Base-by-base conservation (phyloP, 2,329 filamentous ascomycete species). In the Fusarium succisae region DNA sequence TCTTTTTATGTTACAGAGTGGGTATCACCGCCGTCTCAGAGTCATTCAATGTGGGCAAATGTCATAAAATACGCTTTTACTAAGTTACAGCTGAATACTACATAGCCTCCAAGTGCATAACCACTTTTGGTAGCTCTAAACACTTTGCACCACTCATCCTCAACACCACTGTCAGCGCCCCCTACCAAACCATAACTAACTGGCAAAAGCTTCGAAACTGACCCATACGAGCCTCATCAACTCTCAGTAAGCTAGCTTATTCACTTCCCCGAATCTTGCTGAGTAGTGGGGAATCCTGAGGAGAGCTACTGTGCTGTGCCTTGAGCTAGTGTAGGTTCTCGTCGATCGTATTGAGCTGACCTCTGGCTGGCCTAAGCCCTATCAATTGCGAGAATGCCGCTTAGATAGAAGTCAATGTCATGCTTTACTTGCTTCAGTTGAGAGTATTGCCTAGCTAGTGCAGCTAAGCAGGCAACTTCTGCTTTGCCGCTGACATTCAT, bases 221-320 rank as follows among this genome's bases (percentile, higher is more conserved):
- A 38, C 45, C 39, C 24, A 53, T 38, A 61, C 20, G 15, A 41
- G 51, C 24, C 26, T 30, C 35, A 55, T 30, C 35, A 55, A 41
- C 8, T 68, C 63, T 62, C 65, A 48, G 41, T 68, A 53, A 68
- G 47, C 54, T 26, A 45, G 54, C 47, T 68, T 68, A 54, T 35
- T 54, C 35, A 68, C 32, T 24, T 4, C 24, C n/a, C 63, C 56
- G 43, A 56, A 15, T 26, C 15, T 48, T n/a, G 22, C 32, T 39
- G 53, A 54, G 47, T 50, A 35, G 55, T 22, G 59, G n/a, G 20
- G 51, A 28, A 54, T 43, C 24, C 15, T 22, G 15, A 15, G 6
- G 43, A 22, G 18, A 37, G 35, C 47, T 66, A 37, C 44, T 48
- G 37, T 63, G 41, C 28, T 60, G 43, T 63, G 51, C 18, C 15